These are phyloP conservation scores for Scedosporium boydii DNA, from an alignment of 2,329 filamentous ascomycete genomes.

Conservation along the genomic window DNA sequence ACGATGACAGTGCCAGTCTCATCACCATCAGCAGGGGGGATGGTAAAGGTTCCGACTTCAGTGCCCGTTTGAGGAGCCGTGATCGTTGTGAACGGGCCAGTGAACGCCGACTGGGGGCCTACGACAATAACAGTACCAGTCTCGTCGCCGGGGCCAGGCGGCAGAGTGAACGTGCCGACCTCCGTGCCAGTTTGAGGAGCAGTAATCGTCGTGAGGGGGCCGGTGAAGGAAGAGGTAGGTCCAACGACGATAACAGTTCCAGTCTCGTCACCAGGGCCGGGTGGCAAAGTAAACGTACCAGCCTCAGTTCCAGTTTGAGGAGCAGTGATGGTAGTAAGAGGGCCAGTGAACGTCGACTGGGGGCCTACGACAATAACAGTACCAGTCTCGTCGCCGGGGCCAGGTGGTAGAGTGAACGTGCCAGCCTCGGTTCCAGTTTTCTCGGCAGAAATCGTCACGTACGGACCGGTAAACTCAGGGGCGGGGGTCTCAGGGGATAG, in stretches of 20 bases:
- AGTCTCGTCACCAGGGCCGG: not conserved
- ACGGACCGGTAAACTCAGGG: not conserved
- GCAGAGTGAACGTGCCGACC: not conserved
- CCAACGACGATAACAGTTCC: constrained; percentile 1
- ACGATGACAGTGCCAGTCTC: constrained; percentile 1
- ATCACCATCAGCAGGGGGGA: not conserved
- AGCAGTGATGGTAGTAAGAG: constrained; percentile 1
- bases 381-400: not conserved
- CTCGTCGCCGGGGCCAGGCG: not conserved
- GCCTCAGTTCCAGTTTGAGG: not conserved
- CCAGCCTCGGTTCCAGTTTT: not conserved
- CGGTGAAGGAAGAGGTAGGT: not conserved
- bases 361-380: not conserved
- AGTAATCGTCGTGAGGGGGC: constrained; percentile 6
- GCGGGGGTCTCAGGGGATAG: not conserved
- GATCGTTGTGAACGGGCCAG: not conserved
- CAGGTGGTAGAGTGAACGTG: not conserved
- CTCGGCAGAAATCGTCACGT: not conserved
- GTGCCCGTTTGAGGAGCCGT: not conserved
- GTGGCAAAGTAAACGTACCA: not conserved
- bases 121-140: not conserved
- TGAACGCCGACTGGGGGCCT: not conserved
- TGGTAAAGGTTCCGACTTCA: not conserved
- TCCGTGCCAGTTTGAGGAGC: constrained; percentile 1
- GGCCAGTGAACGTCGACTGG: not conserved